These are phyloP conservation scores for Lecanoromycetidae sp. DNA, from an alignment of 2,329 filamentous ascomycete genomes.

Conservation along the genomic window DNA sequence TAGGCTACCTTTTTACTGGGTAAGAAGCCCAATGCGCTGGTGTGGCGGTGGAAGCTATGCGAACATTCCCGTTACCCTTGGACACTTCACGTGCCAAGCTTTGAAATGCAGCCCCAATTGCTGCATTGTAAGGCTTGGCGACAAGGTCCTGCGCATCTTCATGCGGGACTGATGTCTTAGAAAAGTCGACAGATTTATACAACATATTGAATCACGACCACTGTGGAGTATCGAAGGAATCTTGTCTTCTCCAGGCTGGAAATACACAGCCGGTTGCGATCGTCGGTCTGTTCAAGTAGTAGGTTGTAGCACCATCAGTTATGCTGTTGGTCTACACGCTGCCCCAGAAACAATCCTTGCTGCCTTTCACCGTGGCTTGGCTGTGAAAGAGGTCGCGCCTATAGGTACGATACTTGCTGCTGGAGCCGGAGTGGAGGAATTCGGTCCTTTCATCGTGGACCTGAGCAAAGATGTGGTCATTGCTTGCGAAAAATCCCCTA, in stretches of 20 bases:
- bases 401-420: background rate
- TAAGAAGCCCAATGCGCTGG: background rate
- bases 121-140: too few relatives aligned
- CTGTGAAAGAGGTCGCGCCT: background rate
- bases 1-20: background rate
- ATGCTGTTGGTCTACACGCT: constrained; percentile 20
- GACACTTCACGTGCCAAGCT: too few relatives aligned
- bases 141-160: too few relatives aligned
- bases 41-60: background rate
- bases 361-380: constrained; percentile 20
- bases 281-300: constrained; percentile 20
- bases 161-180: too few relatives aligned
- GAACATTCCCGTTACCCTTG: background rate
- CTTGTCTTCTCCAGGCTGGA: background rate
- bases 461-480: background rate
- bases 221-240: background rate
- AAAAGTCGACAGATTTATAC: background rate
- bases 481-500: background rate
- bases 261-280: constrained; percentile 23
- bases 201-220: background rate
- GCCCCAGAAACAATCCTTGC: constrained; percentile 19
- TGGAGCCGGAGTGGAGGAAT: background rate
- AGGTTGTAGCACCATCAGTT: constrained; percentile 20
- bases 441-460: background rate
- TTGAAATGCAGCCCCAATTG: too few relatives aligned